Evolutionary conservation across 257 asterid genomes (phyloP), one percentile per base, ranked within the genome.

Genomic region (Eucommia ulmoides): DNA sequence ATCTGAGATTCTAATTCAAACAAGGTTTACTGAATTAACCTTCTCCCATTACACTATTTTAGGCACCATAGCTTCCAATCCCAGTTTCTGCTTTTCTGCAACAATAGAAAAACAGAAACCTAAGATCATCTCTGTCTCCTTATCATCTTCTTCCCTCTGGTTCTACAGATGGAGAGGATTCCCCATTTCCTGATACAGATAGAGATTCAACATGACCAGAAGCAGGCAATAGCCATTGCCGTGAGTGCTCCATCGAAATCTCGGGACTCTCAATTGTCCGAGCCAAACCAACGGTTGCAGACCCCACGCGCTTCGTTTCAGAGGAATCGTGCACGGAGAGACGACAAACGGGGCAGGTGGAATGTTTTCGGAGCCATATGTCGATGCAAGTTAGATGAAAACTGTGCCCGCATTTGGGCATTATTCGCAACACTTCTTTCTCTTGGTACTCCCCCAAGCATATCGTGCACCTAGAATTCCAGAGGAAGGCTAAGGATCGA

Each of bases 281-380:
- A 38, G 64, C 56, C 17, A 61, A 56, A 12, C 67, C 62, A 11
- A 19, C 67, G 48, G 62, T 24, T 23, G 70, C 50, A 9, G 75
- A 49, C 18, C 23, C 75, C 15, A 55, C 61, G 9, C 58, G 68
- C 54, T 73, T 73, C 21, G 66, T 49, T 63, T 73, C 83, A 19
- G 52, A 47, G n/a, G 81, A 72, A 41, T 64, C 77, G 3, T 65
- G 80, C 26, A 88, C 64, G 1, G 88, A 68, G 53, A 88, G 85
- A 33, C 93, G 93, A 62, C 94, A 88, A 0, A 88, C 93, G 17
- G 97, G 97, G 60, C 97, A 84, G 15, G 97, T 82, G 1, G 89
- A 68, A 46, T 82, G 95, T 66, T 80, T 84, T 60, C 81, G 65
- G 10, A 84, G 86, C 97, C 97, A 88, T 25, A 67, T 53, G 54